Conservation (phyloP, 495 filamentous ascomycete genomes). For the Thozetella sp. region DNA sequence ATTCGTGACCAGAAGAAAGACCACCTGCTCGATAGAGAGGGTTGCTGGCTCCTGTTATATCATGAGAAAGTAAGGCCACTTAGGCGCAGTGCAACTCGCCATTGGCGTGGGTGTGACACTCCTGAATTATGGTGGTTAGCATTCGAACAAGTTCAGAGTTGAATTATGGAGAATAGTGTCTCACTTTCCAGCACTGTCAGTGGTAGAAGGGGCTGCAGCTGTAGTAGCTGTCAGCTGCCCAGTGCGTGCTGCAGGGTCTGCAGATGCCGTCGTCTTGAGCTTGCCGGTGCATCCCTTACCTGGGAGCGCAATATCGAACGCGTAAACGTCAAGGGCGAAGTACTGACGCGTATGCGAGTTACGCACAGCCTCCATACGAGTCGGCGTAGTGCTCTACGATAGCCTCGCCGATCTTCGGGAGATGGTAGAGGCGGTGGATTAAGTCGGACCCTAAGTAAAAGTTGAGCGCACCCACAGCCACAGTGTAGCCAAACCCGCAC, state of each 20-base stretch:
- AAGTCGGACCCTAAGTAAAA: constrained; percentile 60
- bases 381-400: constrained; percentile 59
- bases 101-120: neutral
- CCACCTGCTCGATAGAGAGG: no score
- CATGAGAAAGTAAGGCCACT: no score
- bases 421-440: constrained; percentile 58
- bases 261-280: neutral
- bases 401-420: constrained; percentile 52
- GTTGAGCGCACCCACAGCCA: constrained; percentile 43
- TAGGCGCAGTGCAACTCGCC: neutral
- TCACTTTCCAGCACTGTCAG: neutral
- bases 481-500: constrained; percentile 55
- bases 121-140: neutral
- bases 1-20: no score
- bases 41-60: no score
- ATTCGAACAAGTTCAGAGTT: neutral
- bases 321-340: constrained; percentile 62
- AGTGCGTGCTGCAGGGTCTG: neutral
- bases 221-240: neutral
- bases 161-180: no score
- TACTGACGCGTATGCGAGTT: constrained; percentile 57
- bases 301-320: constrained; percentile 52
- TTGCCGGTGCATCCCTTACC: constrained; percentile 52
- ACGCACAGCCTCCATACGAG: constrained; percentile 42
- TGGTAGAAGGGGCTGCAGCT: neutral